A percentile compares a stretch with the other conserved stretches of the same genome.
Conservation (phyloP, 495 filamentous ascomycete species). For the Cercophora sp. region DNA sequence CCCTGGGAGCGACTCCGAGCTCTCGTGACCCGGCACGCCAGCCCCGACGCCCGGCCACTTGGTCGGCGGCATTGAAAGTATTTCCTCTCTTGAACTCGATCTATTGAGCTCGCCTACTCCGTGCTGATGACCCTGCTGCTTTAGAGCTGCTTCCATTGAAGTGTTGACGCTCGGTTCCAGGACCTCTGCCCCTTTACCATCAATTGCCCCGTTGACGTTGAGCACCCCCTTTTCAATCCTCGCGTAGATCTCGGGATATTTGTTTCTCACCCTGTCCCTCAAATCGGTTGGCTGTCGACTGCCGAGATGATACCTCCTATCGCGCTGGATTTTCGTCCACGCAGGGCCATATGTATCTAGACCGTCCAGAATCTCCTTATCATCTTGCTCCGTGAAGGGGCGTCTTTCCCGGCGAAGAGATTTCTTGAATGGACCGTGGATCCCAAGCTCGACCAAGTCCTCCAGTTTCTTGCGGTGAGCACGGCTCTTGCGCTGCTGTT, state of each 20-base stretch:
- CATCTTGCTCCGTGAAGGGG: slow-evolving; percentile 70
- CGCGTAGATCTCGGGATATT: slow-evolving; percentile 60
- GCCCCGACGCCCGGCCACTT: slow-evolving; percentile 16
- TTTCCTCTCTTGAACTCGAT: slow-evolving; percentile 39
- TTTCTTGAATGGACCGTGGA: slow-evolving; percentile 50
- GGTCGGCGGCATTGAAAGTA: slow-evolving; percentile 22
- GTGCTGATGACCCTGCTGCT: slow-evolving; percentile 23
- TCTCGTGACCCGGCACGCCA: slow-evolving; percentile 18
- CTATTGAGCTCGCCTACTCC: slow-evolving; percentile 24
- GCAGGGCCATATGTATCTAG: slow-evolving; percentile 70
- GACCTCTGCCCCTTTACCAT: slow-evolving; percentile 10
- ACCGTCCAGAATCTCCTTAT: slow-evolving; percentile 70
- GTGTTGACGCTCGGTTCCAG: slow-evolving; percentile 41
- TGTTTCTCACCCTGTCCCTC: slow-evolving; percentile 76
- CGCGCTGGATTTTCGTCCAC: slow-evolving; percentile 78
- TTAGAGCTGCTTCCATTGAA: slow-evolving; percentile 31
- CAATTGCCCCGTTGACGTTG: slow-evolving; percentile 31
- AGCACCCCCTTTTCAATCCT: slow-evolving; percentile 53
- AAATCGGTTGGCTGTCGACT: slow-evolving; percentile 73
- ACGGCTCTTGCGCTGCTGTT: slow-evolving; percentile 40
- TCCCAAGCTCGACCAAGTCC: slow-evolving; percentile 55
- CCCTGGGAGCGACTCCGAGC: slow-evolving; percentile 27
- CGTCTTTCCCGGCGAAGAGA: slow-evolving; percentile 52
- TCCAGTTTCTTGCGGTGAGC: slow-evolving; percentile 52
- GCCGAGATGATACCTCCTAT: slow-evolving; percentile 60